These are phyloP conservation scores for Gossypium rotundifolium DNA, from an alignment of 345 rosid species.

Conservation along the genomic window DNA sequence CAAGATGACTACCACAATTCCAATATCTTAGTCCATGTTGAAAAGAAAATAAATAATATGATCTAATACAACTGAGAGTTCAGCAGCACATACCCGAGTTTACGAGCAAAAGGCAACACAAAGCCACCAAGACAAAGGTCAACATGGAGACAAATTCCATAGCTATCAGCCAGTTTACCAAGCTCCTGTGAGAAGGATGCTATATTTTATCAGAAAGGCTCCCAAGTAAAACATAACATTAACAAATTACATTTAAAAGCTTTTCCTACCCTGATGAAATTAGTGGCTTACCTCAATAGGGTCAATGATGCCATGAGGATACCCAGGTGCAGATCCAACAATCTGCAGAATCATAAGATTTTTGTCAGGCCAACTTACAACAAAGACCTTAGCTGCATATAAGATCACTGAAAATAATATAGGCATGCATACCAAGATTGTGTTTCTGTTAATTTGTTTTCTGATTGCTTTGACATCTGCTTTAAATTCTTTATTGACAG, in stretches of 20 bases:
- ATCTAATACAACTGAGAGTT: neutral
- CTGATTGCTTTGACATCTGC: constrained; percentile 79
- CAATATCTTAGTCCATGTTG: neutral
- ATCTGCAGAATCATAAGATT: constrained; percentile 46
- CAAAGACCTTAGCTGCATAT: neutral
- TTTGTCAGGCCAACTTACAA: constrained; percentile 14
- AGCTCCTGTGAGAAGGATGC: constrained; percentile 58
- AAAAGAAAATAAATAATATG: neutral
- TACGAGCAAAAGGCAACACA: constrained; percentile 88
- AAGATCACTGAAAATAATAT: neutral
- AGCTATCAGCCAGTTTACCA: constrained; percentile 68
- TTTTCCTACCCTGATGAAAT: neutral
- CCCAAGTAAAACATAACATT: neutral
- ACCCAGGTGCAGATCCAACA: constrained; percentile 98
- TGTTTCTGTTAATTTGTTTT: constrained; percentile 61
- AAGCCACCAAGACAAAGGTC: constrained; percentile 99
- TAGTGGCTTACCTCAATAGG: constrained; percentile 71
- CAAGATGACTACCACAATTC: neutral
- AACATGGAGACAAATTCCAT: constrained; percentile 84
- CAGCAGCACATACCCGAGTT: constrained; percentile 59
- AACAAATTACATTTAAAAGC: constrained; percentile 13
- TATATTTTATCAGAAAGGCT: constrained; percentile 3
- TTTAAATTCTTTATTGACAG: constrained; percentile 70
- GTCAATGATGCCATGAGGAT: constrained; percentile 94
- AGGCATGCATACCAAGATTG: constrained; percentile 62